Evolutionary conservation across 2,329 filamentous ascomycete species (phyloP), one percentile per base, ranked within the genome.

Genomic region (Penicillium sp.): DNA sequence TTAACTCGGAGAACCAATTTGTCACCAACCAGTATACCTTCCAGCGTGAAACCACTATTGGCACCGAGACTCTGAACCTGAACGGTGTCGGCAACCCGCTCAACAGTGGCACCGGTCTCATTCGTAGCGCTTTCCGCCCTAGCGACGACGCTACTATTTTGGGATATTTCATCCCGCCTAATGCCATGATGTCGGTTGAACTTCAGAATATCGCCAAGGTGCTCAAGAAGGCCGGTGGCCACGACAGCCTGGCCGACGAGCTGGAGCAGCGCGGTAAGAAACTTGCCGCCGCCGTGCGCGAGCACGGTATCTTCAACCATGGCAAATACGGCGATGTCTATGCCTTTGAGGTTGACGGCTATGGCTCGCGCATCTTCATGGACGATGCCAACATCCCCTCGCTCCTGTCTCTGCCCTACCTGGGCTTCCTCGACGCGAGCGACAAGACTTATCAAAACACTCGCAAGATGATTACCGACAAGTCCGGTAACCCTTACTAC

Each of bases 131-230:
- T 0, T 99, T 99, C 75, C 83, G 94, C 1, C 94, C 94, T 4
- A 95, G 90, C 57, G 94, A 99, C 64, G 94, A 99, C 69, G 90
- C 94, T 2, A 95, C 91, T 0, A 96, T 94, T 33, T 79, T 99
- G 3, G 92, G 92, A 40, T 99, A 90, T 77, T 90, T 96, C 69
- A 95, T 99, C 60, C 94, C 94, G 0, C 87, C 90, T 33, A 99
- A 99, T 67, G 94, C 94, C 22, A 92, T 95, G 86, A 96, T 99
- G 81, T 86, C 90, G 2, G 89, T 92, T 0, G 91, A 99, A 71
- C 78, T 99, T 24, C 83, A 85, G 57, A 85, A 89, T 38, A 85
- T 89, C 0, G 85, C 90, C 0, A 76, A 79, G 5, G 78, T 95
- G 18, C 80, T 97, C n/a, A 74, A 76, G 46, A 76, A 77, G 5